A percentile compares a stretch with the other conserved stretches of the same genome.
Conservation (phyloP, 148 eudicot genomes). For the Fallopia convolvulus region DNA sequence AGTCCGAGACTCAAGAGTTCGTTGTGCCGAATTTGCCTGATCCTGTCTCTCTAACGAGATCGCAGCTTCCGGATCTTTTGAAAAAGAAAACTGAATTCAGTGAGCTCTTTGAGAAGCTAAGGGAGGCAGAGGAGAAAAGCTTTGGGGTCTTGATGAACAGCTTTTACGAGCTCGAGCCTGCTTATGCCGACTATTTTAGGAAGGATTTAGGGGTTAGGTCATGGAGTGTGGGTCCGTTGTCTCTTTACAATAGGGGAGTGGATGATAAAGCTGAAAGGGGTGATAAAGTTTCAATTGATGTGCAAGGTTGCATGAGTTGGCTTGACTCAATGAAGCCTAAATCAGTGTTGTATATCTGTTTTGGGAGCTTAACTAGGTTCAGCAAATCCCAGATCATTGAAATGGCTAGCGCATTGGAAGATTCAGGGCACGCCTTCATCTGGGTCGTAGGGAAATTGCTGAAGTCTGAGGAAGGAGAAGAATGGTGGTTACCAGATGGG, state of each 20-base stretch:
- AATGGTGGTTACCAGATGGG: conserved; percentile 42
- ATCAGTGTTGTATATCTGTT: conserved; percentile 44
- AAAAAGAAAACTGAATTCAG: conserved; percentile 28
- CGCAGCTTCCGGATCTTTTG: conserved; percentile 44
- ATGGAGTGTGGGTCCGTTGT: conserved; percentile 51
- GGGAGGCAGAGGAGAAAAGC: conserved; percentile 37
- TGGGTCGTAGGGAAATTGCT: conserved; percentile 44
- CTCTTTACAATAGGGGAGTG: conserved; percentile 21
- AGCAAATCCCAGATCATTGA: conserved; percentile 30
- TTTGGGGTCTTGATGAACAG: conserved; percentile 46
- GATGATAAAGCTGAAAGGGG: conserved; percentile 27
- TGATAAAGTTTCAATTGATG: conserved; percentile 13
- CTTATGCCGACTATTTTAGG: conserved; percentile 34
- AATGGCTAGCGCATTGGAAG: conserved; percentile 35
- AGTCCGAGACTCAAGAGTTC: conserved; percentile 29
- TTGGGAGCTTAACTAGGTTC: conserved; percentile 43
- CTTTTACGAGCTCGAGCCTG: conserved; percentile 36
- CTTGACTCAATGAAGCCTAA: conserved; percentile 23
- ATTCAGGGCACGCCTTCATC: conserved; percentile 22
- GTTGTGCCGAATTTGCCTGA: conserved; percentile 32
- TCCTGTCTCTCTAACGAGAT: conserved; percentile 25
- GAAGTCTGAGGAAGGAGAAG: conserved; percentile 19
- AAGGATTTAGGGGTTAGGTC: conserved; percentile 31
- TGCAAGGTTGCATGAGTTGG: conserved; percentile 31
- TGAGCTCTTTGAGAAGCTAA: conserved; percentile 34